Evolutionary conservation across 108 stramenopile genomes (phyloP).

Genomic region (Pseudonitzschia delicatissima): DNA sequence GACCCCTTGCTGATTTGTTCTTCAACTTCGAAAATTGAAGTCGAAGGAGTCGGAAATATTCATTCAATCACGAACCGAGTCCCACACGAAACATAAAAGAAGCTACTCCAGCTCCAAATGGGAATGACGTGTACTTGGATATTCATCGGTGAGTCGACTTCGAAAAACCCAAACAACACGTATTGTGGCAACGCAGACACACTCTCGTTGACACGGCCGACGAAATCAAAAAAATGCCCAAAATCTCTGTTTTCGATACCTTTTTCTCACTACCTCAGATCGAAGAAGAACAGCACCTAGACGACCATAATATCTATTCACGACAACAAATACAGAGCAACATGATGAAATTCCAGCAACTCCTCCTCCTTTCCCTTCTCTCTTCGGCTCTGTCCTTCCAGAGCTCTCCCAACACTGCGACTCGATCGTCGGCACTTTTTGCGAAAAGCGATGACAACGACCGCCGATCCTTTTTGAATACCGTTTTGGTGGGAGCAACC

Average conservation of each 20-base stretch:
- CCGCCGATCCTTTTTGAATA: background rate
- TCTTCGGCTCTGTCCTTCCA: conserved; percentile 4
- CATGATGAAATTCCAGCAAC: conserved; percentile 7
- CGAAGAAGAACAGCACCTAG: too few relatives aligned
- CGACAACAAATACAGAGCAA: background rate
- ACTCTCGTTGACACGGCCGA: too few relatives aligned
- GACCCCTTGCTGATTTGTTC: too few relatives aligned
- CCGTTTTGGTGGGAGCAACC: background rate
- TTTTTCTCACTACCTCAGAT: too few relatives aligned
- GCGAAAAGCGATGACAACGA: background rate
- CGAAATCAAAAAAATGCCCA: background rate
- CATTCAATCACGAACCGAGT: background rate
- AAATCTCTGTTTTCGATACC: background rate
- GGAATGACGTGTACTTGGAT: background rate
- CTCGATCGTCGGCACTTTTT: too few relatives aligned
- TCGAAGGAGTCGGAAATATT: too few relatives aligned
- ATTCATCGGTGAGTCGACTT: background rate
- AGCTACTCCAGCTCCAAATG: background rate
- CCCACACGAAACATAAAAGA: background rate
- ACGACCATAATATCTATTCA: background rate
- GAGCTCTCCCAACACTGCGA: background rate
- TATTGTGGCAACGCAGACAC: conserved; percentile 2
- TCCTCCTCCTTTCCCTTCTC: background rate
- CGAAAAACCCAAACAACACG: background rate
- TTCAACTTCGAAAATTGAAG: conserved; percentile 3